Percentiles rank a stretch among this genome's conserved stretches.
Evolutionary conservation across 2,329 filamentous ascomycete species (phyloP).

Genomic region (Leptographium galeiforme): DNA sequence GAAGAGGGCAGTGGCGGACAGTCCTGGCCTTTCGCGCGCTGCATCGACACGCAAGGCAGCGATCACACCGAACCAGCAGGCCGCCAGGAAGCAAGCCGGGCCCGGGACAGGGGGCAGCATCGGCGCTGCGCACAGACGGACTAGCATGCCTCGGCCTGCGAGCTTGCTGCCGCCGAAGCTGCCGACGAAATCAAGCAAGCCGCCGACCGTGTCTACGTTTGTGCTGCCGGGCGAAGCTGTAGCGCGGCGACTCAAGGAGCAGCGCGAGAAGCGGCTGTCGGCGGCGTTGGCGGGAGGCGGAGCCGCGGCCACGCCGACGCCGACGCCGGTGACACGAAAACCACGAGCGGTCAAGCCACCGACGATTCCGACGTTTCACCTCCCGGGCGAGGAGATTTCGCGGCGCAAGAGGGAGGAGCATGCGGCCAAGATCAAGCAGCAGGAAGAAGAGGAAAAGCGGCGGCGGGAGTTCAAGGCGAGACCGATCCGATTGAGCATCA

Average conservation of each 20-base stretch:
- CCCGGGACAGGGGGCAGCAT: slow-evolving; percentile 14
- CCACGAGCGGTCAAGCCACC: slow-evolving; percentile 32
- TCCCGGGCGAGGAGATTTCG: slow-evolving; percentile 49
- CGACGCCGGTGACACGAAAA: slow-evolving; percentile 26
- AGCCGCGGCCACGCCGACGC: slow-evolving; percentile 11
- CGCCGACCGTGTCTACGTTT: slow-evolving; percentile 40
- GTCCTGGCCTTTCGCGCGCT: slow-evolving; percentile 17
- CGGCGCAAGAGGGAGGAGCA: slow-evolving; percentile 41
- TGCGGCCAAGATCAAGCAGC: slow-evolving; percentile 38
- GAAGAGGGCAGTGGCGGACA: slow-evolving; percentile 3
- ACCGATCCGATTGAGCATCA: slow-evolving; percentile 34
- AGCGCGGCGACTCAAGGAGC: slow-evolving; percentile 41
- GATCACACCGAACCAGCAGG: slow-evolving; percentile 19
- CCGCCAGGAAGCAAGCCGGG: neutral
- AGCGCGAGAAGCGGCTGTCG: slow-evolving; percentile 40
- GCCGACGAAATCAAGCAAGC: slow-evolving; percentile 37
- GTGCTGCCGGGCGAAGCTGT: slow-evolving; percentile 51
- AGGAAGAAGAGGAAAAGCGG: slow-evolving; percentile 47
- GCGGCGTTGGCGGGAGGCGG: neutral
- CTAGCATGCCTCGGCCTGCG: slow-evolving; percentile 20
- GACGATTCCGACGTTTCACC: slow-evolving; percentile 44
- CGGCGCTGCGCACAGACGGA: slow-evolving; percentile 15
- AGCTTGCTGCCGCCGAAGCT: slow-evolving; percentile 32
- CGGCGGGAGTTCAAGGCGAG: slow-evolving; percentile 51
- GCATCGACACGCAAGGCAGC: slow-evolving; percentile 28